phyloP scores from a whole-genome alignment of 164 flowering plant species.

The Annona squamosa region DNA sequence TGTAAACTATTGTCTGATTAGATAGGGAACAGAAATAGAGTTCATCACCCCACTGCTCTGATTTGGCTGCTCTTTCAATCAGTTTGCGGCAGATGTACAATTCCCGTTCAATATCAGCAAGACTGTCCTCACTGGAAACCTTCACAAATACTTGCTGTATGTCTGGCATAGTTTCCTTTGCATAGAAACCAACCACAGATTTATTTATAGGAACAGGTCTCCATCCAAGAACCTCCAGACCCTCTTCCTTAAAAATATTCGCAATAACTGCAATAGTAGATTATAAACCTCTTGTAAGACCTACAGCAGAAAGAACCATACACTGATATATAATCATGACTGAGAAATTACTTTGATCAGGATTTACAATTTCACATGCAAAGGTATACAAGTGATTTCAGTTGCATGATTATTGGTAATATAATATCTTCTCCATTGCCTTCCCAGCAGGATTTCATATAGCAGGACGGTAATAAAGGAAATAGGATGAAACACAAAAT shows the following conservation, averaged over 20 bases:
- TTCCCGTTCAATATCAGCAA: slow-evolving; percentile 94
- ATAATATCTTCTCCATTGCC: background rate
- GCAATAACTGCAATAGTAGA: slow-evolving; percentile 51
- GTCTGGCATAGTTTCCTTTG: slow-evolving; percentile 87
- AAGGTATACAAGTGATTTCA: too few relatives aligned
- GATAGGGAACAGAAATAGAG: slow-evolving; percentile 93
- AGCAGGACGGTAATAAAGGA: background rate
- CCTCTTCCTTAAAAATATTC: slow-evolving; percentile 71
- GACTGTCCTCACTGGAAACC: slow-evolving; percentile 61
- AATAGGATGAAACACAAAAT: background rate
- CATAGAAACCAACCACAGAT: slow-evolving; percentile 77
- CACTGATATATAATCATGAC: too few relatives aligned
- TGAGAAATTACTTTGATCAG: too few relatives aligned
- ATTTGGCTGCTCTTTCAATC: slow-evolving; percentile 61
- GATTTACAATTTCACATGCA: too few relatives aligned
- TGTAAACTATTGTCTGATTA: slow-evolving; percentile 93
- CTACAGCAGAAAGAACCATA: background rate
- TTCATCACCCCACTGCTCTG: slow-evolving; percentile 79
- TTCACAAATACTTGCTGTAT: slow-evolving; percentile 87
- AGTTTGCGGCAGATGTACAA: slow-evolving; percentile 83
- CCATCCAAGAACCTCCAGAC: slow-evolving; percentile 99
- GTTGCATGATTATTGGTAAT: background rate
- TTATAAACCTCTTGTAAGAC: slow-evolving; percentile 1
- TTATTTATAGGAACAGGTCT: slow-evolving; percentile 84
- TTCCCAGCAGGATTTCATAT: background rate